Conservation (phyloP, 2,329 filamentous ascomycete species). For the Sordariomycetes sp. region DNA sequence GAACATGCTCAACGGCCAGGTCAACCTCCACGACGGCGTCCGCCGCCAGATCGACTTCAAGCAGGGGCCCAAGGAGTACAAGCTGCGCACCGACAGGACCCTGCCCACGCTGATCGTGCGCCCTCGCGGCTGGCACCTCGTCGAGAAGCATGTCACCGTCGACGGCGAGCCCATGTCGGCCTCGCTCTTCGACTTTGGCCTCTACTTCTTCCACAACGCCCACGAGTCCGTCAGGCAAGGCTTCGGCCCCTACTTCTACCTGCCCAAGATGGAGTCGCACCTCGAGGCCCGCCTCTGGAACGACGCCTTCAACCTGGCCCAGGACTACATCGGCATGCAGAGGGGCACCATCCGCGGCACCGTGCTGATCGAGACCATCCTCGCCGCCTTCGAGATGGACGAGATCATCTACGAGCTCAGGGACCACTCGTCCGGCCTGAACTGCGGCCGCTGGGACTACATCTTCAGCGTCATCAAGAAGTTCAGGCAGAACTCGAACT, state of each 20-base stretch:
- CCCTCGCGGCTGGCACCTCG: slow-evolving; percentile 93
- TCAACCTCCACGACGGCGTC: slow-evolving; percentile 95
- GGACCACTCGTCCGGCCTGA: slow-evolving; percentile 90
- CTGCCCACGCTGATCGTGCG: slow-evolving; percentile 87
- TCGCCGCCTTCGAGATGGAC: slow-evolving; percentile 98
- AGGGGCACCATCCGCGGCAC: slow-evolving; percentile 91
- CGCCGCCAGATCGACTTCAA: slow-evolving; percentile 94
- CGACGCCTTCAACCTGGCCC: slow-evolving; percentile 89
- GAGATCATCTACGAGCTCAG: slow-evolving; percentile 99
- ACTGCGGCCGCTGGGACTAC: slow-evolving; percentile 99
- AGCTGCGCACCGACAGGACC: slow-evolving; percentile 80
- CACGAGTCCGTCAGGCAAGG: slow-evolving; percentile 76
- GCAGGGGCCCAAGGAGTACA: slow-evolving; percentile 91
- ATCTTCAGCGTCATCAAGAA: slow-evolving; percentile 99
- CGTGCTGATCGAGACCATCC: slow-evolving; percentile 94
- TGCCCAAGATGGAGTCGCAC: slow-evolving; percentile 97
- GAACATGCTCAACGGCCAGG: slow-evolving; percentile 97
- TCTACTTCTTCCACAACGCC: slow-evolving; percentile 99
- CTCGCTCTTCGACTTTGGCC: slow-evolving; percentile 89
- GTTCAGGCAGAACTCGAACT: slow-evolving; percentile 89
- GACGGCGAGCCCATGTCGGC: slow-evolving; percentile 93
- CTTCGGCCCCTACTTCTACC: slow-evolving; percentile 91
- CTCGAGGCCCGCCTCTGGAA: slow-evolving; percentile 97
- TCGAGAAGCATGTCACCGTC: slow-evolving; percentile 95
- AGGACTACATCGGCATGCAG: slow-evolving; percentile 84